phyloP scores from a whole-genome alignment of 352 stramenopile genomes.

The Pseudoperonospora humuli region DNA sequence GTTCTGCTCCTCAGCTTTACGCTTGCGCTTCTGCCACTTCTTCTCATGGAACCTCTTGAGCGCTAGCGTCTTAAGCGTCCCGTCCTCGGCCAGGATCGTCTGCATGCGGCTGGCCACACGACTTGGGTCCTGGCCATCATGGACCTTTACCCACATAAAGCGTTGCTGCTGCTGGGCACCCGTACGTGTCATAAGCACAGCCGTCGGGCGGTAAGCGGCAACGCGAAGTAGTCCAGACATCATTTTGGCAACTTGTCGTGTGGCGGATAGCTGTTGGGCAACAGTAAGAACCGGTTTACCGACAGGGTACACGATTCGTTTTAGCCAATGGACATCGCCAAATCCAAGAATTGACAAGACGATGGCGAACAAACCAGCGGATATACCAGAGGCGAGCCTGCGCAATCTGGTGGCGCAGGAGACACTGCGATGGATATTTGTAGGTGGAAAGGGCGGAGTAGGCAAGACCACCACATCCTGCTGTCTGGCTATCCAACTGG shows the following conservation, averaged over 20 bases:
- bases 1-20: slow-evolving; percentile 66
- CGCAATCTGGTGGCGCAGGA: slow-evolving; percentile 87
- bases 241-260: slow-evolving; percentile 12
- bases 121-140: slow-evolving; percentile 36
- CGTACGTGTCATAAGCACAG: slow-evolving; percentile 9
- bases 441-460: slow-evolving; percentile 92
- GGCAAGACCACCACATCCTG: slow-evolving; percentile 98
- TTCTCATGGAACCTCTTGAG: slow-evolving; percentile 80
- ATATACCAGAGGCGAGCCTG: slow-evolving; percentile 82
- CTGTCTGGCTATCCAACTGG: slow-evolving; percentile 90
- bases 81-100: slow-evolving; percentile 67
- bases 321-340: background rate
- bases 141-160: slow-evolving; percentile 51
- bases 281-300: background rate
- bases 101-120: slow-evolving; percentile 51
- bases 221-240: slow-evolving; percentile 33
- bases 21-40: slow-evolving; percentile 75
- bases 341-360: background rate
- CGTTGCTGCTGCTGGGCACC: slow-evolving; percentile 22
- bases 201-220: slow-evolving; percentile 9
- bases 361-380: slow-evolving; percentile 26
- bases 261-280: background rate
- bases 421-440: slow-evolving; percentile 92
- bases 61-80: slow-evolving; percentile 60
- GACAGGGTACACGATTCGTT: no score